A percentile compares a stretch with the other conserved stretches of the same genome.
These are phyloP conservation scores for Acorus calamus DNA, from an alignment of 106 monocot species.

Conservation along the genomic window DNA sequence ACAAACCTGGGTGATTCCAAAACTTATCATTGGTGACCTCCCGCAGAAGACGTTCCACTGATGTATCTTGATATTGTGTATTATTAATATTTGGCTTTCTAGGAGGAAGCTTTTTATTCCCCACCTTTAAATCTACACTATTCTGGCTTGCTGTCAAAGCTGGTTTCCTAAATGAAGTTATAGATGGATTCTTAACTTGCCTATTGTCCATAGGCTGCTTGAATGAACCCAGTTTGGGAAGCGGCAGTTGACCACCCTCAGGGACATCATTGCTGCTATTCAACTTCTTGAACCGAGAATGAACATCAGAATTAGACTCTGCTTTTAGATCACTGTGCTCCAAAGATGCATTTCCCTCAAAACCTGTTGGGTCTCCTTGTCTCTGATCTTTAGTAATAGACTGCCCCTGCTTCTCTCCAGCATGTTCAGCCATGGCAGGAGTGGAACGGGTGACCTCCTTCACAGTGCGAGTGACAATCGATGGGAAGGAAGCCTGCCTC, in stretches of 20 bases:
- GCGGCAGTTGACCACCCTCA: slow-evolving; percentile 21
- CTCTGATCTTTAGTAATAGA: slow-evolving; percentile 45
- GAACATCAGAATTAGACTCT: slow-evolving; percentile 56
- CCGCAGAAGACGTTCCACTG: slow-evolving; percentile 79
- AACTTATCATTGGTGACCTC: slow-evolving; percentile 98
- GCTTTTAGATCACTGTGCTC: slow-evolving; percentile 31
- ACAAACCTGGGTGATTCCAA: slow-evolving; percentile 94
- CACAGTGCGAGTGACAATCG: slow-evolving; percentile 41
- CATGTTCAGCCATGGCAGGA: slow-evolving; percentile 10
- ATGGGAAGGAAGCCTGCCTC: slow-evolving; percentile 60
- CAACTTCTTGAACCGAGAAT: slow-evolving; percentile 26
- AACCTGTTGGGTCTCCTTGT: slow-evolving; percentile 18
- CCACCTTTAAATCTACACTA: slow-evolving; percentile 42
- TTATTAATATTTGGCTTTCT: slow-evolving; percentile 58
- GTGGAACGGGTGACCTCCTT: slow-evolving; percentile 54
- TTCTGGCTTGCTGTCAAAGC: slow-evolving; percentile 13
- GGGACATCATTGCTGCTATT: slow-evolving; percentile 18
- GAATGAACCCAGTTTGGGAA: slow-evolving; percentile 36
- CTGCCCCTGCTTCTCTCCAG: slow-evolving; percentile 26
- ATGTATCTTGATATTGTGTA: slow-evolving; percentile 60
- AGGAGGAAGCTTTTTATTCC: slow-evolving; percentile 48
- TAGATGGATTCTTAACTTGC: slow-evolving; percentile 26
- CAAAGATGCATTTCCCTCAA: slow-evolving; percentile 20
- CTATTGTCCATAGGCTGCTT: slow-evolving; percentile 46
- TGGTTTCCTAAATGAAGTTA: slow-evolving; percentile 25